A percentile compares a stretch with the other conserved stretches of the same genome.
Conservation (phyloP, 1,284 basidiomycete species). For the Filobasidium uniguttulatum region DNA sequence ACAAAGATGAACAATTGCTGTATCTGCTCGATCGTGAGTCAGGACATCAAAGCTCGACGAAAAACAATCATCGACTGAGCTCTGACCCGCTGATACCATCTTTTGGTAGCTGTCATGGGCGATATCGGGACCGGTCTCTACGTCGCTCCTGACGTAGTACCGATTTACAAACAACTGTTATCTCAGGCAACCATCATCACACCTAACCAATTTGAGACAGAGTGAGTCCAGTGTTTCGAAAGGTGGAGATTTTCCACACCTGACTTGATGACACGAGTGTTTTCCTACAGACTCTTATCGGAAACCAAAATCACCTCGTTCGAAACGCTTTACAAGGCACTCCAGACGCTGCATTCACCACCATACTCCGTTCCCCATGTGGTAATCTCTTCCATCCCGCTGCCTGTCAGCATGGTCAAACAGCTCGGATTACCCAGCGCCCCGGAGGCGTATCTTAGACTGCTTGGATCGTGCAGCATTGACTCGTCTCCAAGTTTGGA, state of each 20-base stretch:
- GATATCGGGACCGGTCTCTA: conserved; percentile 71
- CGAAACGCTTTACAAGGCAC: conserved; percentile 51
- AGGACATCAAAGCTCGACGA: too few relatives aligned
- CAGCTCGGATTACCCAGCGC: conserved; percentile 25
- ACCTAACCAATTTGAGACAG: conserved; percentile 96
- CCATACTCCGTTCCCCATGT: conserved; percentile 64
- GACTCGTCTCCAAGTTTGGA: too few relatives aligned
- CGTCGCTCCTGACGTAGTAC: conserved; percentile 74
- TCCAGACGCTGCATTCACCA: conserved; percentile 57
- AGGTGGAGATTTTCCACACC: not conserved
- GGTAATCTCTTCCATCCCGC: conserved; percentile 73
- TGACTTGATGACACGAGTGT: not conserved
- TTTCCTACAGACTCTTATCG: conserved; percentile 51
- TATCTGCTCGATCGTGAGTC: conserved; percentile 81
- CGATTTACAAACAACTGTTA: conserved; percentile 70
- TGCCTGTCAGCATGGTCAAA: conserved; percentile 26
- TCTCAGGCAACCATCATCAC: conserved; percentile 77
- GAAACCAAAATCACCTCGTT: conserved; percentile 53
- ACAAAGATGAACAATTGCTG: conserved; percentile 45
- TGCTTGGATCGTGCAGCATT: too few relatives aligned
- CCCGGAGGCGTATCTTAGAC: conserved; percentile 24
- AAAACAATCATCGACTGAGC: not conserved
- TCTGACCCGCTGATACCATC: too few relatives aligned
- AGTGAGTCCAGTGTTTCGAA: conserved; percentile 45
- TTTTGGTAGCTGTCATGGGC: conserved; percentile 60